Evolutionary conservation across 192 early-diverging fungal species (phyloP).

Genomic region (Backusella mclennaniae): DNA sequence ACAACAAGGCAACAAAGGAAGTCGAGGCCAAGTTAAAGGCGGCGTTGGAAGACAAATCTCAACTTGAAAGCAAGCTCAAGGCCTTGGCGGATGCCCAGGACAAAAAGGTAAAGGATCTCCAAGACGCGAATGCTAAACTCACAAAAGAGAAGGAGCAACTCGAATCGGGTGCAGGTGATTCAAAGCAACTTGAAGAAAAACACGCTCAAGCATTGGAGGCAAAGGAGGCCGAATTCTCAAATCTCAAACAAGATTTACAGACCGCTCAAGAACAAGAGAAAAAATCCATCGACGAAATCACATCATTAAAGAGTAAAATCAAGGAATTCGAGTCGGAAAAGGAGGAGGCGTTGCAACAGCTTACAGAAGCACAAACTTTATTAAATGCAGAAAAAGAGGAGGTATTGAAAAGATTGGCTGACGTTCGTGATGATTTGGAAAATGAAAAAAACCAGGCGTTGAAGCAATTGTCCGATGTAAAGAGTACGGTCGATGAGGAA

Average conservation of each 20-base stretch:
- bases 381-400: not conserved
- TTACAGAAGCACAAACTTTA: not conserved
- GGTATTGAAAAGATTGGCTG: not conserved
- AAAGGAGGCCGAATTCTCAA: not conserved
- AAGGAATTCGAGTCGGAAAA: not conserved
- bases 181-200: not conserved
- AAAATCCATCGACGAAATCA: not conserved
- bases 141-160: not conserved
- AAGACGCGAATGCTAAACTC: not conserved
- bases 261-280: not conserved
- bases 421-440: not conserved
- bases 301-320: not conserved
- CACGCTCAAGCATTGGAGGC: not conserved
- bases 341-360: not conserved
- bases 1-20: not conserved
- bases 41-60: not conserved
- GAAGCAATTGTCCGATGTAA: not conserved
- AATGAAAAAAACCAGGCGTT: slow-evolving; percentile 11
- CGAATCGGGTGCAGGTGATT: not conserved
- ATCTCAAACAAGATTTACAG: not conserved
- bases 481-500: not conserved
- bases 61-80: slow-evolving; percentile 5
- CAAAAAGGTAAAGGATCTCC: not conserved
- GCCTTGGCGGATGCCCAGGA: not conserved
- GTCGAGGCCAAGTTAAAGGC: not conserved